Conservation (phyloP, 1,284 basidiomycete species). For the Neonothopanus nambi region DNA sequence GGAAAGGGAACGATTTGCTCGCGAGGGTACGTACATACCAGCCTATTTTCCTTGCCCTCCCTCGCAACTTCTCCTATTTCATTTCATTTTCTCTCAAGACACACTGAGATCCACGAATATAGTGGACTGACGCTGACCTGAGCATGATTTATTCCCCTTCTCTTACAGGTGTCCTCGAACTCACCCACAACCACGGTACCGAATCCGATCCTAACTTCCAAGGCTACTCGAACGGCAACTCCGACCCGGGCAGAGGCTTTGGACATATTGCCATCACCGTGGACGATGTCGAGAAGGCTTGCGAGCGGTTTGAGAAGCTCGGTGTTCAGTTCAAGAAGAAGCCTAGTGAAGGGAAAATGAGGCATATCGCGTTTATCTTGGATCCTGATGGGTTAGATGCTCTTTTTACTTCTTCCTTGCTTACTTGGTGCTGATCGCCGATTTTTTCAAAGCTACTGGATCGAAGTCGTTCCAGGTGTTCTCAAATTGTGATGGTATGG, state of each 20-base stretch:
- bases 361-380: conserved; percentile 83
- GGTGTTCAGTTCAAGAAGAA: conserved; percentile 90
- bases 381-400: conserved; percentile 86
- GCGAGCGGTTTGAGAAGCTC: conserved; percentile 80
- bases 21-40: conserved; percentile 55
- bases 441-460: conserved; percentile 30
- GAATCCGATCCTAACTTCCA: conserved; percentile 77
- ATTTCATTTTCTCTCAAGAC: no score
- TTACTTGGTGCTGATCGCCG: neutral
- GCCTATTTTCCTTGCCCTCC: no score
- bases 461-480: conserved; percentile 28
- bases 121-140: no score
- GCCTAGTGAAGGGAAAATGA: conserved; percentile 86
- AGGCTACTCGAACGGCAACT: conserved; percentile 83
- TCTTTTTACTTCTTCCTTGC: neutral
- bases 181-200: conserved; percentile 90
- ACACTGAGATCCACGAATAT: no score
- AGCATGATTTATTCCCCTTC: conserved; percentile 8
- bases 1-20: conserved; percentile 44
- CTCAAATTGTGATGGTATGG: neutral
- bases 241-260: conserved; percentile 78
- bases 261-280: conserved; percentile 89
- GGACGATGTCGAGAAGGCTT: conserved; percentile 82
- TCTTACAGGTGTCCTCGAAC: conserved; percentile 71
- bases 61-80: no score